Conservation (phyloP, 2,329 filamentous ascomycete genomes). For the Sporothrix schenckii region DNA sequence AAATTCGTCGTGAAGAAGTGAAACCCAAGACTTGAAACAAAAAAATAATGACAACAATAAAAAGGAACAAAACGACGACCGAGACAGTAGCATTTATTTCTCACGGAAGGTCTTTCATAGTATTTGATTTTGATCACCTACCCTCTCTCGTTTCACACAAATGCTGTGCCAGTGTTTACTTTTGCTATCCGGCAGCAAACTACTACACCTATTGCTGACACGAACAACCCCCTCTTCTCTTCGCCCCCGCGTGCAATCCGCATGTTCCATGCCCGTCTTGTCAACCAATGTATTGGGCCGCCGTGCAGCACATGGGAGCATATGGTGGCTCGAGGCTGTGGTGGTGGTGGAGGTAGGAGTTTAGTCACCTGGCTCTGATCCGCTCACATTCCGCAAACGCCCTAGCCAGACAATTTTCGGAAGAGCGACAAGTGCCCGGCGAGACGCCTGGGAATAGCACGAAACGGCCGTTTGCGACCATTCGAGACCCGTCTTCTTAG, state of each 20-base stretch:
- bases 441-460: background rate
- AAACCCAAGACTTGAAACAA: background rate
- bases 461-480: background rate
- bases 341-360: slow-evolving; percentile 20
- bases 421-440: background rate
- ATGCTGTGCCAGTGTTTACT: background rate
- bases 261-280: background rate
- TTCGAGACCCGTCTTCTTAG: too few species aligned
- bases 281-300: slow-evolving; percentile 20
- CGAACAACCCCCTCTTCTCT: background rate
- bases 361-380: slow-evolving; percentile 6
- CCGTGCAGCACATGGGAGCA: slow-evolving; percentile 20
- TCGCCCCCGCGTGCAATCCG: background rate
- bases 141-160: background rate
- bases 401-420: background rate
- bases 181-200: background rate
- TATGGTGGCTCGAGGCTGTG: background rate
- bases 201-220: background rate
- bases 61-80: background rate
- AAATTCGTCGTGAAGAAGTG: background rate
- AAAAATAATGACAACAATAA: background rate
- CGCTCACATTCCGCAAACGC: slow-evolving; percentile 14
- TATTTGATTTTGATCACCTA: background rate
- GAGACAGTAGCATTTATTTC: slow-evolving; percentile 13
- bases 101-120: background rate